Evolutionary conservation across 2,329 filamentous ascomycete species (phyloP).

Genomic region (Colletotrichum sp.): DNA sequence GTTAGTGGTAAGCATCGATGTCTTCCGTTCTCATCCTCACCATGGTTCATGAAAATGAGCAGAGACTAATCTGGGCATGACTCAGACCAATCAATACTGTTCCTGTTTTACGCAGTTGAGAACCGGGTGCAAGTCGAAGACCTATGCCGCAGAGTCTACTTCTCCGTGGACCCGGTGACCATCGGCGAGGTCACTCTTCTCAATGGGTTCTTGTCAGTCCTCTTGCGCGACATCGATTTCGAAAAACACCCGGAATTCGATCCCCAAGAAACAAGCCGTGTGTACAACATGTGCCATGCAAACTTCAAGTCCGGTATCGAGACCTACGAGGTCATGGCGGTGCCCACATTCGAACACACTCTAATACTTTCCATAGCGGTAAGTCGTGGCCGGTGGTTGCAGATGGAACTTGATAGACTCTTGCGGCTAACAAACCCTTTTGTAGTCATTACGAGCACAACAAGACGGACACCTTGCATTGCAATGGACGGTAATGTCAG

Average conservation of each 20-base stretch:
- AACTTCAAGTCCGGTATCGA: slow-evolving; percentile 21
- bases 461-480: slow-evolving; percentile 18
- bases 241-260: slow-evolving; percentile 3
- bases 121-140: slow-evolving; percentile 16
- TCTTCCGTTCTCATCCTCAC: background rate
- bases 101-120: slow-evolving; percentile 22
- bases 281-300: slow-evolving; percentile 11
- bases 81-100: slow-evolving; percentile 3
- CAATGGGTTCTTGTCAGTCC: slow-evolving; percentile 20
- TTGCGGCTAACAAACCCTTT: background rate
- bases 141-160: slow-evolving; percentile 22
- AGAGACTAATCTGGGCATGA: background rate
- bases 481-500: slow-evolving; percentile 21
- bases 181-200: slow-evolving; percentile 20
- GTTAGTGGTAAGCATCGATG: background rate
- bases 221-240: slow-evolving; percentile 20
- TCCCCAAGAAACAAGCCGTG: slow-evolving; percentile 1
- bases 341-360: slow-evolving; percentile 19
- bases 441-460: slow-evolving; percentile 21
- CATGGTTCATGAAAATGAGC: background rate
- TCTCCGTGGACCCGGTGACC: slow-evolving; percentile 22
- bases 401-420: background rate
- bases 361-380: slow-evolving; percentile 19
- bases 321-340: slow-evolving; percentile 15
- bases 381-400: background rate